Base-by-base conservation (phyloP, 306 rosid genomes). In the Vicia sativa region DNA sequence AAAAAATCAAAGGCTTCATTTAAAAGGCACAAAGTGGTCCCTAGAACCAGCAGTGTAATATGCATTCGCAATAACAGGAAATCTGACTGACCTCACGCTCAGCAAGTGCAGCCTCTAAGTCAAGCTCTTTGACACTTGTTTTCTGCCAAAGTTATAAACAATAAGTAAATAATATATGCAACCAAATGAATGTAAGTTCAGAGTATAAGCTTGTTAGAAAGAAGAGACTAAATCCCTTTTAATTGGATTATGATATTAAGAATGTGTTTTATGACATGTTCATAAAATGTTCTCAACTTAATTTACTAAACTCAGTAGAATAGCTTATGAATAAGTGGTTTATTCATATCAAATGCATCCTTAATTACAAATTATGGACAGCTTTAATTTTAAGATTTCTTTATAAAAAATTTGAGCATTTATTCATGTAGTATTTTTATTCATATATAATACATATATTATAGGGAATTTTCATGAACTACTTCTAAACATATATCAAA, bases 21-120 rank as follows among this genome's bases (percentile, higher is more conserved):
- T 45, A 44, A 25, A 60, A 29, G 44, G 56, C 42, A 53, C 35
- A 25, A 19, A 23, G 73, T 18, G 44, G 49, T 31, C 34, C 69
- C 12, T 21, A 55, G 26, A 63, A 78, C 70, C 26, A 61, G 21
- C 31, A 0, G 67, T 21, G 48, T 23, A 19, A 57, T 65, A 56
- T 74, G 65, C 64, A 72, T 14, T 70, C 38, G 43, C 31, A 44
- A 68, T 29, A 42, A 77, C 31, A 50, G 60, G 45, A 74, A 62
- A 67, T 71, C 88, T 76, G 43, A 93, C 98, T 76, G 43, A 93
- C 98, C 92, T 93, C 54, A 60, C 91, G 97, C 86, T 93, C 99
- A 34, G 90, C 86, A 67, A 85, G 66, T 62, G 99, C 96, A 37
- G 95, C 82, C 84, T 85, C 96, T 72, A 93, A 81, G 79, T 93